Evolutionary conservation across 495 filamentous ascomycete species (phyloP).

Genomic region (Clavariopsis aquatica): DNA sequence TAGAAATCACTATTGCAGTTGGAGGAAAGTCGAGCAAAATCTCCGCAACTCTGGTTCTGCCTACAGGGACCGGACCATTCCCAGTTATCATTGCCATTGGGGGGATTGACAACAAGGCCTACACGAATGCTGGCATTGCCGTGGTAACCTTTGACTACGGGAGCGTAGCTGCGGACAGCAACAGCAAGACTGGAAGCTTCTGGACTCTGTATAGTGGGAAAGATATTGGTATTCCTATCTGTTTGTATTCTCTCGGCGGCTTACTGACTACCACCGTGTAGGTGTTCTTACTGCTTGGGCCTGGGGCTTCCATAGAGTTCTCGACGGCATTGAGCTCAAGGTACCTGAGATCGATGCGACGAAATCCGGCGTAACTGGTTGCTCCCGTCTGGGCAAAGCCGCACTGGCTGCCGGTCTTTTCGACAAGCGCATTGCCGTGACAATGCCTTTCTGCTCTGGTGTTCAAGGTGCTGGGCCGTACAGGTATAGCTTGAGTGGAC

Average conservation of each 20-base stretch:
- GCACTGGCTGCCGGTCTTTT: slow-evolving; percentile 56
- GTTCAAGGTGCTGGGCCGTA: slow-evolving; percentile 57
- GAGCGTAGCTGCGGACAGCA: slow-evolving; percentile 54
- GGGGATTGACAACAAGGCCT: slow-evolving; percentile 55
- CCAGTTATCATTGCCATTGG: slow-evolving; percentile 59
- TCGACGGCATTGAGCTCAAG: slow-evolving; percentile 54
- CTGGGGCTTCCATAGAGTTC: slow-evolving; percentile 57
- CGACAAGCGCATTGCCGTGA: slow-evolving; percentile 55
- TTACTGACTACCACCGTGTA: slow-evolving; percentile 16
- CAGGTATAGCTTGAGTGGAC: slow-evolving; percentile 53
- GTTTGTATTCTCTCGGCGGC: neutral
- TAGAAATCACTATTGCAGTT: slow-evolving; percentile 52
- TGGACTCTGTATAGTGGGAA: slow-evolving; percentile 55
- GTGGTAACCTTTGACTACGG: slow-evolving; percentile 56
- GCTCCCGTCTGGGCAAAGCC: slow-evolving; percentile 55
- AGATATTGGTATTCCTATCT: slow-evolving; percentile 49
- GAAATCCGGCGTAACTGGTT: slow-evolving; percentile 55
- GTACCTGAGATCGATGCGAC: slow-evolving; percentile 53
- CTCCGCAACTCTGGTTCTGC: slow-evolving; percentile 50
- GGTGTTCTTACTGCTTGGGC: slow-evolving; percentile 56
- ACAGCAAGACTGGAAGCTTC: slow-evolving; percentile 54
- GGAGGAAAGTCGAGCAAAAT: slow-evolving; percentile 52
- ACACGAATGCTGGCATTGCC: slow-evolving; percentile 53
- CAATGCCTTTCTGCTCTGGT: slow-evolving; percentile 58
- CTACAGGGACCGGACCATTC: slow-evolving; percentile 47